Conservation (phyloP, 1,139 yeast genomes). For the Chernovozyma sophiae-reginae region DNA sequence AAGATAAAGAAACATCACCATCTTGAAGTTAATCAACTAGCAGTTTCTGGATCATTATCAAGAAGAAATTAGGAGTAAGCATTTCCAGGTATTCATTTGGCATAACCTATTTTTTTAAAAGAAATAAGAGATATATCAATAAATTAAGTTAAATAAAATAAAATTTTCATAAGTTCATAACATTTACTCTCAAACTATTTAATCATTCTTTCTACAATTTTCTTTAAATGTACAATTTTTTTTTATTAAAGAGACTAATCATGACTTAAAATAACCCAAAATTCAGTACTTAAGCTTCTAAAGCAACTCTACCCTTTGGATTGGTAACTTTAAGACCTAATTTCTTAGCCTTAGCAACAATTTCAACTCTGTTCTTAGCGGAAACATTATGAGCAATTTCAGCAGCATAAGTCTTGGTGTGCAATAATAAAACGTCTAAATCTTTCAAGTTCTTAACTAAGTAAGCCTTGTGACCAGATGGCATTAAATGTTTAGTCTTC, state of each 20-base stretch:
- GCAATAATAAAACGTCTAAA: conserved; percentile 92
- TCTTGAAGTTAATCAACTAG: conserved; percentile 33
- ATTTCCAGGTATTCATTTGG: too few relatives aligned
- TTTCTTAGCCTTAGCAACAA: conserved; percentile 96
- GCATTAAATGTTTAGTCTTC: conserved; percentile 92
- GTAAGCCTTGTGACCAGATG: conserved; percentile 98
- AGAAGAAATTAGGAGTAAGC: conserved; percentile 8
- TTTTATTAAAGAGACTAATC: conserved; percentile 5
- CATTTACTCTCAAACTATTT: too few relatives aligned
- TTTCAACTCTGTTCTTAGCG: conserved; percentile 96
- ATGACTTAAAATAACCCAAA: conserved; percentile 10
- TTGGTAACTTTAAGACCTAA: conserved; percentile 98
- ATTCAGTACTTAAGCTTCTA: conserved; percentile 75
- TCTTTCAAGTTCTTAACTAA: conserved; percentile 90
- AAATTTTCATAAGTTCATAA: too few relatives aligned
- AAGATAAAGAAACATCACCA: conserved; percentile 44
- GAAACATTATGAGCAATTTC: conserved; percentile 99
- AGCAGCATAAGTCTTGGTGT: conserved; percentile 98
- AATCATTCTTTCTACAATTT: too few relatives aligned
- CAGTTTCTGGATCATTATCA: conserved; percentile 24
- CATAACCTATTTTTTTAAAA: too few relatives aligned
- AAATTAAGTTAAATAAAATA: too few relatives aligned
- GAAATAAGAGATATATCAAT: too few relatives aligned
- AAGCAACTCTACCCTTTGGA: conserved; percentile 97
- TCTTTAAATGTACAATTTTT: conserved; percentile 10